Base-by-base conservation (phyloP, 306 rosid species). In the Lupinus albus region DNA sequence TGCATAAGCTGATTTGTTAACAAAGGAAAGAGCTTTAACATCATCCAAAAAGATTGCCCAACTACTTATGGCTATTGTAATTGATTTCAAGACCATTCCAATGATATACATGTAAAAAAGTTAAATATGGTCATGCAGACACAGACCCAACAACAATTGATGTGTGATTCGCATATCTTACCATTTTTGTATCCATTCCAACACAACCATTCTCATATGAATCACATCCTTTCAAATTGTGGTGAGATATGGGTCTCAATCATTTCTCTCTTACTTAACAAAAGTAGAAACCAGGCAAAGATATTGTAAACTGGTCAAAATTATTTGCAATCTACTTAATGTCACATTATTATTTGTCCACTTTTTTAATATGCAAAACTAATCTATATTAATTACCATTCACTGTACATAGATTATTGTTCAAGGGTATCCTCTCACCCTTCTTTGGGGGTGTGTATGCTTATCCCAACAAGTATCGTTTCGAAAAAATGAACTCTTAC, bases 111-210 rank as follows among this genome's bases (percentile, higher is more conserved):
- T 11, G 13, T 71, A 76, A 59, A 71, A 71, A 75, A 75, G 78
- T 67, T 32, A 68, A 78, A 75, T 11, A 7, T 17, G 21, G 67
- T 80, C 72, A 68, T 54, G 78, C 28, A 74, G 57, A 59, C 39
- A 62, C 33, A 75, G 48, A 70, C 56, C 38, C 85, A 76, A 68
- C 72, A 75, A 67, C 69, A 71, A 76, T 80, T 68, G 84, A 36
- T 78, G 61, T 72, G 82, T 89, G 76, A 89, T 82, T 61, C 67
- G 61, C 49, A 76, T 50, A 65, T 77, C 64, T 47, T 67, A 79
- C 57, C 64, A 69, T 75, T 87, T 84, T 82, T 76, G 82, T 77
- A 72, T 77, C 81, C 83, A 84, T 81, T 72, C 83, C 87, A 84
- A 79, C 87, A 83, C 87, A 80, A 84, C 84, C 91, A 80, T 80